Evolutionary conservation across 2,329 filamentous ascomycete genomes (phyloP), one percentile per base, ranked within the genome.

Genomic region (Setomelanomma holmii): DNA sequence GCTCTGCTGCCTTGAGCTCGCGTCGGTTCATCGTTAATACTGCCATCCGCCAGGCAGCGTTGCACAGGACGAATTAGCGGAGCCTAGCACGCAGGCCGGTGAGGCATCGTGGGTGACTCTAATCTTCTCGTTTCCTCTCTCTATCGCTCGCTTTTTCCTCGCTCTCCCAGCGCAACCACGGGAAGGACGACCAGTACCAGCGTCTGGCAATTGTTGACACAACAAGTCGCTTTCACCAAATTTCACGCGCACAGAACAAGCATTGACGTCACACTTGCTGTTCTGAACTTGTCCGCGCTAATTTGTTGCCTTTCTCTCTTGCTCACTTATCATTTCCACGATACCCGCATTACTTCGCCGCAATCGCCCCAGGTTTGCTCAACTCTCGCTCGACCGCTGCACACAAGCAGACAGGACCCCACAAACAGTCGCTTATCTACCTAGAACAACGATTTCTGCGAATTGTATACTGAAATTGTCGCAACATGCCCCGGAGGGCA

Each of bases 401-500:
- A 30, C 27, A 14, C 27, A 30, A 30, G 5, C 27, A 30, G 14
- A 47, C 55, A 21, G 39, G n/a, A 42, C 42, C 42, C 20, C n/a
- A 30, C 34, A 45, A 34, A 43, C 19, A 24, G 10, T n/a, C n/a
- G n/a, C n/a, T n/a, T n/a, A n/a, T n/a, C n/a, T n/a, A n/a, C n/a
- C n/a, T n/a, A n/a, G n/a, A n/a, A n/a, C n/a, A n/a, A n/a, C n/a
- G n/a, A n/a, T n/a, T n/a, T n/a, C n/a, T n/a, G n/a, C n/a, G n/a
- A n/a, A n/a, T n/a, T 20, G 34, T 12, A 40, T 20, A 21, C 19
- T 36, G 34, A 40, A 61, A 64, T 20, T 27, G 42, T 12, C 42
- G 35, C 60, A 73, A 12, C 49, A 92, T 92, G 89, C 82, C 86
- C 58, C 82, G 86, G 52, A 84, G 82, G 64, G 81, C 83, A 30